Conservation (phyloP, 139 green algal genomes). For the Chlamydomonas sphaeroides region DNA sequence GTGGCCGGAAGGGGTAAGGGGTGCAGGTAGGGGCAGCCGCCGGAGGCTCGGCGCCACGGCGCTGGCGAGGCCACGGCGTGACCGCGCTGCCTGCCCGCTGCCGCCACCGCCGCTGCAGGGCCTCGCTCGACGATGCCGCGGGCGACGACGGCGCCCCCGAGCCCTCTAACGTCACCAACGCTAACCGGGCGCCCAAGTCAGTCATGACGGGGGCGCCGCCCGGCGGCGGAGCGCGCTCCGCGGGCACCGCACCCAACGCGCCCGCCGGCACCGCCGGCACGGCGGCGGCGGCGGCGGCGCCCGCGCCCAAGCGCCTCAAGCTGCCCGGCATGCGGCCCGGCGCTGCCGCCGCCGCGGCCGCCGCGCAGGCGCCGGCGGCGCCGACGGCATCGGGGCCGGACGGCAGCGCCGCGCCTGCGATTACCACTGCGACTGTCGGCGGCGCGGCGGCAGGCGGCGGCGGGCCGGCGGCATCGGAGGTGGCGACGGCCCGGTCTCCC, state of each 20-base stretch:
- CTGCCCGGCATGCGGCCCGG: neutral
- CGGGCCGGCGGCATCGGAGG: neutral
- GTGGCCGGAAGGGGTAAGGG: neutral
- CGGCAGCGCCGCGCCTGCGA: neutral
- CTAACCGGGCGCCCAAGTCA: neutral
- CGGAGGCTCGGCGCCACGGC: neutral
- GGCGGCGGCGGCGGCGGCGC: neutral
- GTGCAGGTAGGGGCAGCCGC: neutral
- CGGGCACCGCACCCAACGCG: conserved; percentile 5
- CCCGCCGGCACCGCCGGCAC: conserved; percentile 15
- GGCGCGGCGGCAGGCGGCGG: too few relatives aligned
- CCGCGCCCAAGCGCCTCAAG: conserved; percentile 19
- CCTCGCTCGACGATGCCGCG: conserved; percentile 12
- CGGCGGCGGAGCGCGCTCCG: conserved; percentile 2
- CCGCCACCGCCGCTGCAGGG: neutral
- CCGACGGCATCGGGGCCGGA: neutral
- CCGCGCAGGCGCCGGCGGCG: neutral
- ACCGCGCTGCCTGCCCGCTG: neutral
- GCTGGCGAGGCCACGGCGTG: too few relatives aligned
- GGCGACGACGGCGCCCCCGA: conserved; percentile 9
- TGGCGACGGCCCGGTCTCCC: neutral
- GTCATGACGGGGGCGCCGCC: neutral
- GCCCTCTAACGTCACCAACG: conserved; percentile 27
- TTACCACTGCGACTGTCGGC: neutral
- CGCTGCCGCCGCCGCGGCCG: neutral